Evolutionary conservation across 164 flowering plant species (phyloP), one percentile per base, ranked within the genome.

Genomic region (Umbilicus rupestris): DNA sequence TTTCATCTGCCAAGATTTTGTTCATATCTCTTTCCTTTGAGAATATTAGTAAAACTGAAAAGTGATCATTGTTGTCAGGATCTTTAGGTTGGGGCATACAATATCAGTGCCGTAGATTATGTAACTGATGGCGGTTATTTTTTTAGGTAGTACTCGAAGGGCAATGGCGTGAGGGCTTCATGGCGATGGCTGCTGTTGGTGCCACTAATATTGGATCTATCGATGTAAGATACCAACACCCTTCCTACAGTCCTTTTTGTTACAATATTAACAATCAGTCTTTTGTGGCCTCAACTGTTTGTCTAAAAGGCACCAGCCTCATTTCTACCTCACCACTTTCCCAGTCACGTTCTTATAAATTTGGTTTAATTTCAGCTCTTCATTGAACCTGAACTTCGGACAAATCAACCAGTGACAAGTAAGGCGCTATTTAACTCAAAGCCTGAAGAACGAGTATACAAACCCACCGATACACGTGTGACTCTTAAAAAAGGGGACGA

Each of bases 171-270:
- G 84, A 87, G 80, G 97, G 98, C 20, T 89, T 73, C 78, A 83
- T 94, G 85, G 96, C 95, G 52, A 65, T 94, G 68, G 97, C 95
- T 69, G 98, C 98, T 49, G 68, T 94, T 68, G 98, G 98, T 46
- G 98, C 97, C 59, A 91, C 98, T 65, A 94, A 87, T 79, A 83
- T 91, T 73, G 97, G 96, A 33, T 94, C 98, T 26, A 89, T 94
- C 74, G 78, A 94, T 88, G 97, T 94, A 64, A 63, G 62, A 30
- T 44, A 5, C 19, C 1, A 33, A 26, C 44, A 19, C 24, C 41
- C 26, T 33, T 35, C 39, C 26, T 16, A 33, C 63, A 62, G 1
- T 33, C 10, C 14, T 37, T 30, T 59, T 22, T 31, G 16, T 60
- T 3, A 55, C 1, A 29, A 19, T 12, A 26, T 4, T 55, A 55